Evolutionary conservation across 2,329 filamentous ascomycete species (phyloP).

Genomic region (Emergomyces orientalis): DNA sequence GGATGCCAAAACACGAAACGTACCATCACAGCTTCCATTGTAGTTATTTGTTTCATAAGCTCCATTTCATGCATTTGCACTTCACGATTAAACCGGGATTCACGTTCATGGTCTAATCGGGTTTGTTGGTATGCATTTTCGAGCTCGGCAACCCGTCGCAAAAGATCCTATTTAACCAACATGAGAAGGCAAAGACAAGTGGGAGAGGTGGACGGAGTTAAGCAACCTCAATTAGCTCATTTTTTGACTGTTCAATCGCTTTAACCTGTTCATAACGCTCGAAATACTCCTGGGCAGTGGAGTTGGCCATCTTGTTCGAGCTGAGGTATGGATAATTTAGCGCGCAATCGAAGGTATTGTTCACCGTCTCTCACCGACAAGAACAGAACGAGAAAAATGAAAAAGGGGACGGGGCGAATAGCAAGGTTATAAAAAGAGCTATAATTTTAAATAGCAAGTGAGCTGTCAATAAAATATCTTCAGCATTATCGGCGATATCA

Average conservation of each 20-base stretch:
- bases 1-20: constrained; percentile 11
- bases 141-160: constrained; percentile 36
- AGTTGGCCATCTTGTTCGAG: constrained; percentile 17
- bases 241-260: constrained; percentile 38
- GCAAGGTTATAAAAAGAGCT: not conserved
- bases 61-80: constrained; percentile 40
- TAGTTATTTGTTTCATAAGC: constrained; percentile 39
- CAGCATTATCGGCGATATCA: not conserved
- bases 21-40: constrained; percentile 40
- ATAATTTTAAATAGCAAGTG: constrained; percentile 1
- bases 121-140: constrained; percentile 37
- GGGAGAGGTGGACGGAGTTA: not conserved
- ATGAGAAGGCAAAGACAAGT: not conserved
- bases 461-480: not conserved
- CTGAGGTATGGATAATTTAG: not conserved
- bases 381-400: constrained; percentile 1
- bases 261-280: constrained; percentile 39
- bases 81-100: constrained; percentile 40
- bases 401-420: not conserved
- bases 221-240: constrained; percentile 40
- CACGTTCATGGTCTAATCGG: constrained; percentile 40
- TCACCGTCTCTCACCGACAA: not conserved
- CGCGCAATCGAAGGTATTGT: not conserved
- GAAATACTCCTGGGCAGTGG: constrained; percentile 28
- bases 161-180: constrained; percentile 33